Evolutionary conservation across 2,329 filamentous ascomycete genomes (phyloP), one percentile per base, ranked within the genome.

Genomic region (Chaetomiaceae sp.): DNA sequence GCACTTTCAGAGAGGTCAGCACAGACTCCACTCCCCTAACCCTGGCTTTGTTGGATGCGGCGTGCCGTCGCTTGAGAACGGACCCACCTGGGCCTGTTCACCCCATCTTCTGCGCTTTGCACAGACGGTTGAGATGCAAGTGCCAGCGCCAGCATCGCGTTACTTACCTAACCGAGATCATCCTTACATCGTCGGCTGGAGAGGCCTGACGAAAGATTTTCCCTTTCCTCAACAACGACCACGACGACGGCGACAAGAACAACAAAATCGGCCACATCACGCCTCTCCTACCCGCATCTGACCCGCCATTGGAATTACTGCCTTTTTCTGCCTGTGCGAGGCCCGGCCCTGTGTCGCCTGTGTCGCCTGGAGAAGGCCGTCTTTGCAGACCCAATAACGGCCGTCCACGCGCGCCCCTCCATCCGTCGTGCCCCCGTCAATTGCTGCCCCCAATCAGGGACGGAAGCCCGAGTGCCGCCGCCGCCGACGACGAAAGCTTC

Each of bases 381-480:
- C 18, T 41, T 19, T 42, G 34, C 37, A 49, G 38, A 40, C 45
- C 55, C 53, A 56, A 56, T 54, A 51, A 52, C 51, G 47, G 38
- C 40, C 47, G 43, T 29, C 54, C 54, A 57, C 55, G 50, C 52
- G 42, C 48, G 22, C 22, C 22, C 22, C 22, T 24, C n/a, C n/a
- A n/a, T n/a, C 51, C 48, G 45, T 46, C 45, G 51, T n/a, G n/a
- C 45, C 47, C 53, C 48, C 42, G 49, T 53, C 49, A 29, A 50
- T 53, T 54, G 42, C 48, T 43, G 18, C 44, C 53, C 55, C 56
- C 56, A 58, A 58, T 58, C 55, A 58, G 51, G 47, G 48, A 34
- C 47, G 43, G 40, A 41, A 34, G 34, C 47, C 39, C 39, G 27
- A 40, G 49, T 45, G 34, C 42, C 49, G 52, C 49, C 47, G 50